Evolutionary conservation across 192 early-diverging fungal genomes (phyloP).

Genomic region (Entomortierella beljakovae): DNA sequence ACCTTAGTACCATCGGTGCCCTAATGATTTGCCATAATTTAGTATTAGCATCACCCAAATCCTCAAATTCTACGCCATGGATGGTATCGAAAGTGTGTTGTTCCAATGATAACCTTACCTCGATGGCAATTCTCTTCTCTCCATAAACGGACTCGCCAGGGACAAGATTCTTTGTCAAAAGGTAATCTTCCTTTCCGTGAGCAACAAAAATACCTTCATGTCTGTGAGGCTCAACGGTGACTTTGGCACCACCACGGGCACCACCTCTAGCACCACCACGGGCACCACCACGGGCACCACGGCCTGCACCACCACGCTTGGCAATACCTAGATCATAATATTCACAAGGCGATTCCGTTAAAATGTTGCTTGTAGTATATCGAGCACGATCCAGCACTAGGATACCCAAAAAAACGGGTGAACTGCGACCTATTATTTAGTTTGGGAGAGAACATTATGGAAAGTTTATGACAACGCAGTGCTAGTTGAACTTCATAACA

Average conservation of each 20-base stretch:
- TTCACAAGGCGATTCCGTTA: neutral
- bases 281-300: slow-evolving; percentile 65
- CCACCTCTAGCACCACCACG: slow-evolving; percentile 76
- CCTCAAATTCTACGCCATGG: neutral
- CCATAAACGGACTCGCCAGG: slow-evolving; percentile 97
- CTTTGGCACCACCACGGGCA: slow-evolving; percentile 91
- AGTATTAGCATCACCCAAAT: neutral
- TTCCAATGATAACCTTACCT: slow-evolving; percentile 37
- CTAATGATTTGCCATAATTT: neutral
- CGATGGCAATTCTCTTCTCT: slow-evolving; percentile 97
- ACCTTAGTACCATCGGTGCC: slow-evolving; percentile 95
- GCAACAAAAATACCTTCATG: slow-evolving; percentile 96
- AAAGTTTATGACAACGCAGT: neutral
- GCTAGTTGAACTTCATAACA: no score
- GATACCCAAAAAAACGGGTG: neutral
- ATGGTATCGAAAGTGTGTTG: no score
- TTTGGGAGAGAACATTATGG: neutral
- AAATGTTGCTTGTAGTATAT: neutral
- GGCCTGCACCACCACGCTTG: slow-evolving; percentile 68
- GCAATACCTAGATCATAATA: slow-evolving; percentile 53
- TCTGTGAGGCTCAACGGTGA: slow-evolving; percentile 96
- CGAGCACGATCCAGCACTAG: slow-evolving; percentile 20
- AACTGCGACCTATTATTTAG: neutral
- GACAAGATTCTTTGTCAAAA: slow-evolving; percentile 98
- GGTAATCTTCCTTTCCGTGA: slow-evolving; percentile 98